These are phyloP conservation scores for Pyracantha coccinea DNA, from an alignment of 331 rosid species.

Conservation along the genomic window DNA sequence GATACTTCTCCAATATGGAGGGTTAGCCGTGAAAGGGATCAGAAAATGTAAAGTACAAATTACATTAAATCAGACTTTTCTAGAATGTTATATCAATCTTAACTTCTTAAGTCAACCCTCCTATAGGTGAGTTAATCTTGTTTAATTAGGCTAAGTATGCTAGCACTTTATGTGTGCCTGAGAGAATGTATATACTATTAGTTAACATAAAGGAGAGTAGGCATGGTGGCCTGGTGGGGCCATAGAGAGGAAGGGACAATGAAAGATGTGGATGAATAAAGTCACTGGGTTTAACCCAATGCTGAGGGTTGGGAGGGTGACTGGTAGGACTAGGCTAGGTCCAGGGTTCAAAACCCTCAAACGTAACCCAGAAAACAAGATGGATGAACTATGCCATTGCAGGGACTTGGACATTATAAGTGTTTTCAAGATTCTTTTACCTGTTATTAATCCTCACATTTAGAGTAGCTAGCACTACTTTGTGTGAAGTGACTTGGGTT, in stretches of 20 bases:
- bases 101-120: no score
- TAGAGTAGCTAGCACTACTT: background rate
- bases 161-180: background rate
- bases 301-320: no score
- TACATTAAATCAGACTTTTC: no score
- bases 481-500: background rate
- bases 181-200: background rate
- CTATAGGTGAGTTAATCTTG: no score
- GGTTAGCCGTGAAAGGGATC: no score
- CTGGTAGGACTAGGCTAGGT: no score
- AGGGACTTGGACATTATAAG: background rate
- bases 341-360: no score
- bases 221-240: background rate
- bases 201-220: background rate
- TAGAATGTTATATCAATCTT: no score
- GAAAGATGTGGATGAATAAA: background rate
- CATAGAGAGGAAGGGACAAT: background rate
- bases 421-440: conserved; percentile 3
- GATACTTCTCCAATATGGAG: no score
- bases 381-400: background rate
- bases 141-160: no score
- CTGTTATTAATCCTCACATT: background rate
- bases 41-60: no score
- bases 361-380: background rate
- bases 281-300: no score